Conservation (phyloP, 306 rosid genomes). For the Cicer pinnatifidum region DNA sequence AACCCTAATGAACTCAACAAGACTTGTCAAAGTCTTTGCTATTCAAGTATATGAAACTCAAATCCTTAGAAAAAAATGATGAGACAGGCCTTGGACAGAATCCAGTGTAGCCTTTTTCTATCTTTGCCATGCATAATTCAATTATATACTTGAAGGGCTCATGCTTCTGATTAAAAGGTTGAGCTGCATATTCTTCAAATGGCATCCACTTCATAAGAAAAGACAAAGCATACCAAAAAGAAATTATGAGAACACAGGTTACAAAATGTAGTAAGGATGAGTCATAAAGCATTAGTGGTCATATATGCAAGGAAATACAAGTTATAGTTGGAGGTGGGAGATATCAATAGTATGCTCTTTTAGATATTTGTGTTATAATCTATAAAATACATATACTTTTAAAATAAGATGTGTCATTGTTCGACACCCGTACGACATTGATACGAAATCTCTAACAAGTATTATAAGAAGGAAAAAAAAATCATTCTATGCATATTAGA, state of each 20-base stretch:
- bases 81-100: conserved; percentile 42
- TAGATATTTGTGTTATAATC: no score
- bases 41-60: conserved; percentile 47
- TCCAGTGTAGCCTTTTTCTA: conserved; percentile 45
- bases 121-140: conserved; percentile 46
- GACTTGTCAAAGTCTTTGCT: conserved; percentile 42
- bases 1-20: conserved; percentile 21
- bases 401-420: no score
- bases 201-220: conserved; percentile 55
- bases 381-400: no score
- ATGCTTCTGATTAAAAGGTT: conserved; percentile 52
- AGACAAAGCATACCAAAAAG: conserved; percentile 32
- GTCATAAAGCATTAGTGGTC: no score
- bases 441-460: no score
- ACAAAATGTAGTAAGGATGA: no score
- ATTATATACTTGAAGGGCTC: conserved; percentile 50
- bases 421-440: no score
- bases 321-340: no score
- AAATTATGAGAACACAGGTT: neutral
- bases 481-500: no score
- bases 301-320: no score
- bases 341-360: no score
- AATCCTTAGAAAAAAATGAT: conserved; percentile 45
- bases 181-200: conserved; percentile 49
- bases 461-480: no score